Evolutionary conservation across 1,284 basidiomycete species (phyloP).

Genomic region (Cerrena zonata): DNA sequence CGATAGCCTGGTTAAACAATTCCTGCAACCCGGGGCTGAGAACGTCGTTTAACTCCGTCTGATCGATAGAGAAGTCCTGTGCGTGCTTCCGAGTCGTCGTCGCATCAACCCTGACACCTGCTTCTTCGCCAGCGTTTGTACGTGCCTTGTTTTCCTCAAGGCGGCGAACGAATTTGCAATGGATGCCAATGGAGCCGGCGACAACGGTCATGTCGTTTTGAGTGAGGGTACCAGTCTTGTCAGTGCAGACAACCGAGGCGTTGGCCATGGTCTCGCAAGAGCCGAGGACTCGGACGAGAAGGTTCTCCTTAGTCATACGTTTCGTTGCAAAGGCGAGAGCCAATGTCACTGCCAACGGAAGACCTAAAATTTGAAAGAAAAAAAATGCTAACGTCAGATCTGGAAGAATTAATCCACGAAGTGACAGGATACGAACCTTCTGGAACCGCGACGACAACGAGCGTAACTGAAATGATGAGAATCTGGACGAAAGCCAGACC

Average conservation of each 20-base stretch:
- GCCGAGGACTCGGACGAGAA: conserved; percentile 90
- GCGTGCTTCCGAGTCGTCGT: conserved; percentile 34
- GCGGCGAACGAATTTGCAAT: conserved; percentile 85
- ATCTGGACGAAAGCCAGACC: conserved; percentile 91
- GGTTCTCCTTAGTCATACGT: conserved; percentile 91
- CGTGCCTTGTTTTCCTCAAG: conserved; percentile 73
- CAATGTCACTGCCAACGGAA: conserved; percentile 93
- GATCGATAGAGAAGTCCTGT: conserved; percentile 83
- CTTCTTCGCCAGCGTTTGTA: conserved; percentile 66
- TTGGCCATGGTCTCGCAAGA: conserved; percentile 99
- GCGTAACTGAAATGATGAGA: conserved; percentile 89
- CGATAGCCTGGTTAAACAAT: conserved; percentile 82
- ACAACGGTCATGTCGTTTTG: conserved; percentile 95
- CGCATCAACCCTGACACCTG: conserved; percentile 27
- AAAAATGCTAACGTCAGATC: conserved; percentile 14
- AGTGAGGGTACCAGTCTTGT: conserved; percentile 92
- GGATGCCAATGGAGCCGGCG: conserved; percentile 88
- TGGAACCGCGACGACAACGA: conserved; percentile 95
- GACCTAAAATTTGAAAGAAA: conserved; percentile 42
- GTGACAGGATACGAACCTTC: conserved; percentile 55
- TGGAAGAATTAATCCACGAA: conserved; percentile 2
- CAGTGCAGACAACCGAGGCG: conserved; percentile 91
- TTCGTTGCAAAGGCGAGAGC: conserved; percentile 96
- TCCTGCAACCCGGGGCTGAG: conserved; percentile 59
- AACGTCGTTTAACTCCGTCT: conserved; percentile 58